Evolutionary conservation across 768 basidiomycete genomes (phyloP).

Genomic region (Leucocoprinus birnbaumii): DNA sequence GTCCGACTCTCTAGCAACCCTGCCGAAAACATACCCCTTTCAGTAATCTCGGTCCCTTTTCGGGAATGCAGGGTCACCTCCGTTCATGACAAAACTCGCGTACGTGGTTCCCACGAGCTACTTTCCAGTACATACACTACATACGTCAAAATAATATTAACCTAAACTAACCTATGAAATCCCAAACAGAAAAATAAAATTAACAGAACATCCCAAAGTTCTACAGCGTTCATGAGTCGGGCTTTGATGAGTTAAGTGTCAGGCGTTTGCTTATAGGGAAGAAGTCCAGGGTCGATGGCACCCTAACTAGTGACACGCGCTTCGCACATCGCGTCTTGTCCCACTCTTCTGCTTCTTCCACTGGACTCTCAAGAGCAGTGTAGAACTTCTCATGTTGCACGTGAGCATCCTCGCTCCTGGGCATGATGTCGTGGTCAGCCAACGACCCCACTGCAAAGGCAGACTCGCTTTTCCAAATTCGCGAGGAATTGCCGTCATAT

Average conservation of each 20-base stretch:
- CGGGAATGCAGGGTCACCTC: neutral
- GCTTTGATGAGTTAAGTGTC: neutral
- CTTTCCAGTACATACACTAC: neutral
- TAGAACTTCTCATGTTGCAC: conserved; percentile 41
- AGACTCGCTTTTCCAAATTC: neutral
- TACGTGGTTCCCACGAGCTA: conserved; percentile 1
- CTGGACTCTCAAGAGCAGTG: conserved; percentile 41
- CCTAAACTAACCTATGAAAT: conserved; percentile 10
- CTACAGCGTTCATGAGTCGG: neutral
- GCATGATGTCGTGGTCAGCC: conserved; percentile 1
- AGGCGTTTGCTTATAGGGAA: conserved; percentile 10
- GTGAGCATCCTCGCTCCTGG: conserved; percentile 1
- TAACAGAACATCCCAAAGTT: neutral
- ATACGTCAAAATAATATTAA: conserved; percentile 6
- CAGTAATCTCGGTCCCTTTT: conserved; percentile 1
- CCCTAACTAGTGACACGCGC: conserved; percentile 76
- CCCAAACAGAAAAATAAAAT: conserved; percentile 4
- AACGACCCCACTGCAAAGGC: neutral
- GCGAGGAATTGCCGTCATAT: neutral
- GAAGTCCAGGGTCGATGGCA: conserved; percentile 52
- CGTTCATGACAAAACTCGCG: neutral
- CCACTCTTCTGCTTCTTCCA: conserved; percentile 88
- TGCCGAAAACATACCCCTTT: neutral
- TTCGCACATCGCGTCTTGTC: conserved; percentile 81
- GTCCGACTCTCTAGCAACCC: neutral